phyloP scores from a whole-genome alignment of 75 land plant genomes.

The Ceratopteris richardii region DNA sequence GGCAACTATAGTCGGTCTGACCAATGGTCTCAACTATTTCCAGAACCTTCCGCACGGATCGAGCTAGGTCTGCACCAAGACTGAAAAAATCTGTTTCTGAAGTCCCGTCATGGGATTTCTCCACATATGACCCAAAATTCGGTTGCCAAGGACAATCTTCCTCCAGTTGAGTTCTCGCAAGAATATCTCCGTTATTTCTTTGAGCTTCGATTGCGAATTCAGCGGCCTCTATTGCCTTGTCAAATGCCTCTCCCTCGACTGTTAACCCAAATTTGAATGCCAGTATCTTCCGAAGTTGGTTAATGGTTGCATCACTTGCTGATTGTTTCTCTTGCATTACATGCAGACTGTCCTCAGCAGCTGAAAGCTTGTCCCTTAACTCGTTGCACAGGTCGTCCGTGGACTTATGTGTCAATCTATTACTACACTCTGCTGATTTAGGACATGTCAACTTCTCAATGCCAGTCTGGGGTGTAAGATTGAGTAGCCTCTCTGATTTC shows the following conservation, averaged over 20 bases:
- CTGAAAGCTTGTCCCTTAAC: slow-evolving; percentile 21
- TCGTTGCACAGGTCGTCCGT: slow-evolving; percentile 22
- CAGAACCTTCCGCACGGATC: slow-evolving; percentile 28
- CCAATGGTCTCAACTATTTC: slow-evolving; percentile 46
- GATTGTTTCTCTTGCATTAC: slow-evolving; percentile 11
- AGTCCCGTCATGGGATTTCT: neutral
- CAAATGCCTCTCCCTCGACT: neutral
- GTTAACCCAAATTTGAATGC: slow-evolving; percentile 8
- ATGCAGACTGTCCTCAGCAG: slow-evolving; percentile 18
- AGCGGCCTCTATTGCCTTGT: neutral
- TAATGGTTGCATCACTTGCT: slow-evolving; percentile 1
- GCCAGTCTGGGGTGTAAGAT: too few relatives aligned
- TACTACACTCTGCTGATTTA: neutral
- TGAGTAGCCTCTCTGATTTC: too few relatives aligned
- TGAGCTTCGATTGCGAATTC: neutral
- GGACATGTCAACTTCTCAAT: too few relatives aligned
- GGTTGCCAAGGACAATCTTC: neutral
- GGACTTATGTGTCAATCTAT: neutral
- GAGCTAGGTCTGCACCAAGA: slow-evolving; percentile 6
- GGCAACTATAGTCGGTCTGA: slow-evolving; percentile 33
- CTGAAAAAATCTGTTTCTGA: neutral
- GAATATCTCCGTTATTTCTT: neutral
- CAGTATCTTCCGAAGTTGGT: slow-evolving; percentile 35
- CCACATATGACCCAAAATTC: neutral
- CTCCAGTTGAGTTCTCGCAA: neutral